Percentiles rank a stretch among this genome's conserved stretches.
These are phyloP conservation scores for Camillea tinctor DNA, from an alignment of 2,329 filamentous ascomycete species.

Conservation along the genomic window DNA sequence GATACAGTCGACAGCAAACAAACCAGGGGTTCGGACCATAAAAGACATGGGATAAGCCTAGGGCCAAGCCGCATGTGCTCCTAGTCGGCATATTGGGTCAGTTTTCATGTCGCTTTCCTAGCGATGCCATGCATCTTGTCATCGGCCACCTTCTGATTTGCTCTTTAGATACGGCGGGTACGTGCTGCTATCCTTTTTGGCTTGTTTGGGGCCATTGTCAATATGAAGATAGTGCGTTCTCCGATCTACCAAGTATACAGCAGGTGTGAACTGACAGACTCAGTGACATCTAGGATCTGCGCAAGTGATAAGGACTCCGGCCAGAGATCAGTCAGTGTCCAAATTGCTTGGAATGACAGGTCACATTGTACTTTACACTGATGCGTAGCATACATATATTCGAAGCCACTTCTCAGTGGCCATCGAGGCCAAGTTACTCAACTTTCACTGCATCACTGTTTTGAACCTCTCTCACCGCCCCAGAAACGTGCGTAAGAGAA, in stretches of 20 bases:
- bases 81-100: not conserved
- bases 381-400: not conserved
- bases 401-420: not conserved
- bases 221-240: not conserved
- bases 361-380: not conserved
- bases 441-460: not conserved
- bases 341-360: not conserved
- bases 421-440: not conserved
- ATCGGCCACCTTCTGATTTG: not conserved
- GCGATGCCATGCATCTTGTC: not conserved
- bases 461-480: not conserved
- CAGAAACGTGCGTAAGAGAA: not conserved
- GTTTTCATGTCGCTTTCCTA: not conserved
- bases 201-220: not conserved
- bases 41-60: not conserved
- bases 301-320: not conserved
- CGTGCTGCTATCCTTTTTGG: not conserved
- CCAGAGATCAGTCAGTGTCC: not conserved
- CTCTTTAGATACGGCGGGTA: not conserved
- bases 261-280: not conserved
- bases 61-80: not conserved
- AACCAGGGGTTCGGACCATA: not conserved
- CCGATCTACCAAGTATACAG: not conserved
- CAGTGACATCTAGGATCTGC: not conserved
- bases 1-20: slow-evolving; percentile 8